These are phyloP conservation scores for Stevia rebaudiana DNA, from an alignment of 140 eudicot species.

Conservation along the genomic window DNA sequence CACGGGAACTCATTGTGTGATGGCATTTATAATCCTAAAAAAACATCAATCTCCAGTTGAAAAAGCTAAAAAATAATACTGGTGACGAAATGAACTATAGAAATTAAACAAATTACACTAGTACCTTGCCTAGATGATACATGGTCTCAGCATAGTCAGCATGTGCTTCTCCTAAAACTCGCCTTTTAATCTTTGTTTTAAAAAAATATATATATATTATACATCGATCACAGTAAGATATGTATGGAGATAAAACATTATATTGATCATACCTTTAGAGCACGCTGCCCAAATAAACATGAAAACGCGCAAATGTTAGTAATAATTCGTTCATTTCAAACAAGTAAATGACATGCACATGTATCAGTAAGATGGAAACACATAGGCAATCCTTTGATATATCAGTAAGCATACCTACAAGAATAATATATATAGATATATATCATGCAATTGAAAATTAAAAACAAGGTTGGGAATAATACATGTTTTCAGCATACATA, in stretches of 20 bases:
- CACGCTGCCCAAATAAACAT: constrained; percentile 49
- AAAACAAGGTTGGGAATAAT: background rate
- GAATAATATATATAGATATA: background rate
- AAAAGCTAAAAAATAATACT: background rate
- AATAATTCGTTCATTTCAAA: constrained; percentile 1
- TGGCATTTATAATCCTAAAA: constrained; percentile 1
- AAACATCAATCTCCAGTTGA: background rate
- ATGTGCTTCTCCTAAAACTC: constrained; percentile 79
- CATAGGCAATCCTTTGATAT: background rate
- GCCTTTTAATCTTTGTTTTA: constrained; percentile 67
- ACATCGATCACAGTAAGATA: constrained; percentile 8
- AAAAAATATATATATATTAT: constrained; percentile 3
- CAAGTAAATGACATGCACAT: background rate
- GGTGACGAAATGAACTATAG: background rate
- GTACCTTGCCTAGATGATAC: constrained; percentile 92
- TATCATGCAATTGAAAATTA: background rate
- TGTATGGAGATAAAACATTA: background rate
- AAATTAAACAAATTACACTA: constrained; percentile 18
- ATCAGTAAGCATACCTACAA: constrained; percentile 4
- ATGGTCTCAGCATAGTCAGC: constrained; percentile 91
- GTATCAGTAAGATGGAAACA: background rate
- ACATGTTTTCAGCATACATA: constrained; percentile 23
- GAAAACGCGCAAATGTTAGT: constrained; percentile 29
- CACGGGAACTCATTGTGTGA: background rate
- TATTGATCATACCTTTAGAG: constrained; percentile 59